Percentiles rank a stretch among this genome's conserved stretches.
Conservation (phyloP, 345 rosid species). For the Populus simonii region DNA sequence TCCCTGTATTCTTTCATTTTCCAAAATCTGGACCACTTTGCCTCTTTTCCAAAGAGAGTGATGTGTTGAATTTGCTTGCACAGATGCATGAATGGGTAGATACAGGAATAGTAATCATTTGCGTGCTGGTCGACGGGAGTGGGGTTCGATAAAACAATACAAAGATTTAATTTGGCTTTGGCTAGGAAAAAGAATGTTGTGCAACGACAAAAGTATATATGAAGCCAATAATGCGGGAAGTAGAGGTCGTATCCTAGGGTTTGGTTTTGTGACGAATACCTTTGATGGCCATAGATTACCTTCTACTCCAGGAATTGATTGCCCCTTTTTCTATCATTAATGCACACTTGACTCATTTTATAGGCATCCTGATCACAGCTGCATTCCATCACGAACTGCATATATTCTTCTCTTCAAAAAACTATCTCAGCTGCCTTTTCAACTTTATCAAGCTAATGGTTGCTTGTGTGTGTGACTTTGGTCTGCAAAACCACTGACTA, state of each 20-base stretch:
- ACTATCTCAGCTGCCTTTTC: neutral
- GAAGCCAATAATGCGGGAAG: neutral
- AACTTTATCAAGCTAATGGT: neutral
- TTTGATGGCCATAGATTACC: neutral
- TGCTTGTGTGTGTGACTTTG: neutral
- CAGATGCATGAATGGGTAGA: neutral
- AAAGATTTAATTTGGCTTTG: neutral
- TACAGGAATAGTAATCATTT: neutral
- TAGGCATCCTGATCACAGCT: neutral
- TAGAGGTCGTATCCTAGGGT: neutral
- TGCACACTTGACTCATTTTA: constrained; percentile 7
- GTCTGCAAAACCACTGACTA: no score
- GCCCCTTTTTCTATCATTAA: constrained; percentile 1
- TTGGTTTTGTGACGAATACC: neutral
- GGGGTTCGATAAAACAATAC: neutral
- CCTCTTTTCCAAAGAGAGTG: neutral
- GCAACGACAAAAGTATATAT: neutral
- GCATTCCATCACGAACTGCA: neutral
- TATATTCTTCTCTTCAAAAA: neutral
- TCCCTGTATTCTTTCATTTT: neutral
- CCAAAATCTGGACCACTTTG: neutral
- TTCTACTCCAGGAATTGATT: neutral
- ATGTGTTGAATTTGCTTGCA: neutral
- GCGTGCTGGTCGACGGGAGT: neutral
- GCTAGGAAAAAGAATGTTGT: constrained; percentile 1